phyloP scores from a whole-genome alignment of 805 yeast genomes.

The Blastobotrys muscicola region DNA sequence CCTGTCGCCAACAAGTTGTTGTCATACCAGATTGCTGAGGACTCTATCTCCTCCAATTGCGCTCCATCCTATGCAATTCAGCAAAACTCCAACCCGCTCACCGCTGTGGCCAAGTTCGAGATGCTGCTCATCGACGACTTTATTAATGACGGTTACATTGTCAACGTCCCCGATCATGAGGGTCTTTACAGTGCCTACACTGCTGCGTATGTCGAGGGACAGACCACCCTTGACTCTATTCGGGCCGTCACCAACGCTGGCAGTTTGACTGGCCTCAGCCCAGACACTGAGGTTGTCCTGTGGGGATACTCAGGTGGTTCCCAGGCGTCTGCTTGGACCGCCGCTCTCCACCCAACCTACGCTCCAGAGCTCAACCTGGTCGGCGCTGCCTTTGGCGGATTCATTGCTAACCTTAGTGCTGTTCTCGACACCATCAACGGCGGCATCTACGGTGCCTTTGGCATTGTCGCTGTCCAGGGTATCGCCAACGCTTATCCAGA shows the following conservation, averaged over 20 bases:
- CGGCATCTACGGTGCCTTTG: too few species aligned
- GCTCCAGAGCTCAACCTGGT: slow-evolving; percentile 19
- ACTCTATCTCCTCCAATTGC: slow-evolving; percentile 17
- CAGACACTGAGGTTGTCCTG: slow-evolving; percentile 13
- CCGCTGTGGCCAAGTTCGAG: slow-evolving; percentile 5
- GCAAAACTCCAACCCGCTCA: slow-evolving; percentile 7
- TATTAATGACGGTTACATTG: slow-evolving; percentile 15
- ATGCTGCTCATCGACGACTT: slow-evolving; percentile 7
- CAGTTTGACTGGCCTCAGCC: slow-evolving; percentile 7
- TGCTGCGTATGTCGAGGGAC: slow-evolving; percentile 18
- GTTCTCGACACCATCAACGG: slow-evolving; percentile 2
- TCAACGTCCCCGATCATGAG: slow-evolving; percentile 14
- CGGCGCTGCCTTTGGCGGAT: slow-evolving; percentile 23
- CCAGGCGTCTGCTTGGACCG: slow-evolving; percentile 19
- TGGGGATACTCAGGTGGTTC: slow-evolving; percentile 23
- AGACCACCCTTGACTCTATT: slow-evolving; percentile 21
- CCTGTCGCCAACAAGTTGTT: slow-evolving; percentile 10
- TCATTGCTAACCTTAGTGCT: slow-evolving; percentile 15
- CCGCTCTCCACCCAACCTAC: slow-evolving; percentile 18
- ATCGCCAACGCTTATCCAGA: too few species aligned
- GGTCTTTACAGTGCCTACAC: slow-evolving; percentile 14
- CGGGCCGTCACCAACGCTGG: slow-evolving; percentile 17
- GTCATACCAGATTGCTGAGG: slow-evolving; percentile 20
- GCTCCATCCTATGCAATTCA: slow-evolving; percentile 19
- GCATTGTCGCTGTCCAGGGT: too few species aligned